Conservation (phyloP, 139 green algal genomes). For the Micractinium sp. region DNA sequence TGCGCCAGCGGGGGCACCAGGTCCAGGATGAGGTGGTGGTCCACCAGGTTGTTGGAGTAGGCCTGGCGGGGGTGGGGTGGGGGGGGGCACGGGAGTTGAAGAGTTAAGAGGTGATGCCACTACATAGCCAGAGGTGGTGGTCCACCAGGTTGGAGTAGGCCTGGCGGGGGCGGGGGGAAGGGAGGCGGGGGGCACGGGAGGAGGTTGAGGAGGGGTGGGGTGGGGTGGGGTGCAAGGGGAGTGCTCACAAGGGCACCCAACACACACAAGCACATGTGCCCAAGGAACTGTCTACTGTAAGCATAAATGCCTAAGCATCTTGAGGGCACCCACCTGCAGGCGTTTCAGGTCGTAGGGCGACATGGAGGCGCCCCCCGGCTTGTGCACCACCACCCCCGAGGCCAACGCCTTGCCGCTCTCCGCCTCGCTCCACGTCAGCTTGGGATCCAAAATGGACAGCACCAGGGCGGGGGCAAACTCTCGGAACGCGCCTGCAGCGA, state of each 20-base stretch:
- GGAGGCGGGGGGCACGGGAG: background rate
- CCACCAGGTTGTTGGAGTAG: conserved; percentile 93
- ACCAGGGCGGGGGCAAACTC: conserved; percentile 81
- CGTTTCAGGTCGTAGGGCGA: conserved; percentile 90
- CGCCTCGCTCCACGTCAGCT: conserved; percentile 81
- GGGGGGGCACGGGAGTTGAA: background rate
- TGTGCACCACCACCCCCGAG: conserved; percentile 48
- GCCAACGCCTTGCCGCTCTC: conserved; percentile 53
- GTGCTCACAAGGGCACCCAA: too few species aligned
- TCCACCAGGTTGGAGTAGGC: conserved; percentile 95
- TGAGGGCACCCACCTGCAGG: conserved; percentile 77
- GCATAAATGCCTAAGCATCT: too few species aligned
- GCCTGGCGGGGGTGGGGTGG: conserved; percentile 62
- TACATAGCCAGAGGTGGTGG: conserved; percentile 93
- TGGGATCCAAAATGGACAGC: conserved; percentile 86
- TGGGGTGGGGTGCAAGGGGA: background rate
- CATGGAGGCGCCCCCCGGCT: conserved; percentile 67
- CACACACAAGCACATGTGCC: background rate
- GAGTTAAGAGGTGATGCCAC: background rate
- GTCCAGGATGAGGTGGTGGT: conserved; percentile 95
- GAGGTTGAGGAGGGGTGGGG: background rate
- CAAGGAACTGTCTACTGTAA: too few species aligned
- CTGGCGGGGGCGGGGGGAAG: conserved; percentile 47
- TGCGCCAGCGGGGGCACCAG: conserved; percentile 80
- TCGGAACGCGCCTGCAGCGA: conserved; percentile 37